Percentiles rank a stretch among this genome's conserved stretches.
These are phyloP conservation scores for Claviceps monticola DNA, from an alignment of 2,329 filamentous ascomycete genomes.

Conservation along the genomic window DNA sequence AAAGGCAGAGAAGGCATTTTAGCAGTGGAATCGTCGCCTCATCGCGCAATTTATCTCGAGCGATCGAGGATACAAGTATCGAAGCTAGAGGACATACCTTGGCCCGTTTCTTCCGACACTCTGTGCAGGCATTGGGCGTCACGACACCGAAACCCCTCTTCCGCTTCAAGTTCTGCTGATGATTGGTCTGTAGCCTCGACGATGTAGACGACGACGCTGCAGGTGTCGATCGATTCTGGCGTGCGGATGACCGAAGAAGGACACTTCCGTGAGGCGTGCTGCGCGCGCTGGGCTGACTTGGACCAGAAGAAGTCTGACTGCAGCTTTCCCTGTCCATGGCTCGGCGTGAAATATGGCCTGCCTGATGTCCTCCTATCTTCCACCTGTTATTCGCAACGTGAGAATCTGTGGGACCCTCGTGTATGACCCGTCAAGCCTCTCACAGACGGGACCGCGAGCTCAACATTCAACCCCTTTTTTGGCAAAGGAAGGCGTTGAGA, in stretches of 20 bases:
- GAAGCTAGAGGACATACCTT: constrained; percentile 28
- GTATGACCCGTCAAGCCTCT: neutral
- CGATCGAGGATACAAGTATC: neutral
- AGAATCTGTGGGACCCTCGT: neutral
- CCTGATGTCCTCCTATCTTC: neutral
- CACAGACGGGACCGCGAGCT: neutral
- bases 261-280: constrained; percentile 20
- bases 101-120: constrained; percentile 48
- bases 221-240: constrained; percentile 5
- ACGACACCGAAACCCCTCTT: constrained; percentile 41
- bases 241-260: constrained; percentile 12
- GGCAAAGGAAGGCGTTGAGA: neutral
- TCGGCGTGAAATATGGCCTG: neutral
- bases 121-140: constrained; percentile 46
- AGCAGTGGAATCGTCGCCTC: neutral
- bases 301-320: constrained; percentile 15
- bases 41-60: neutral
- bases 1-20: neutral
- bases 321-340: constrained; percentile 20
- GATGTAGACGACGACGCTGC: constrained; percentile 7
- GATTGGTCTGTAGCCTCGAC: constrained; percentile 14
- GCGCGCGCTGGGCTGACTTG: constrained; percentile 18
- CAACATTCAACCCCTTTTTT: neutral
- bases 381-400: neutral
- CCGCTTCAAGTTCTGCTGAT: constrained; percentile 29